phyloP scores from a whole-genome alignment of 768 basidiomycete genomes.

The Panellus pusillus region DNA sequence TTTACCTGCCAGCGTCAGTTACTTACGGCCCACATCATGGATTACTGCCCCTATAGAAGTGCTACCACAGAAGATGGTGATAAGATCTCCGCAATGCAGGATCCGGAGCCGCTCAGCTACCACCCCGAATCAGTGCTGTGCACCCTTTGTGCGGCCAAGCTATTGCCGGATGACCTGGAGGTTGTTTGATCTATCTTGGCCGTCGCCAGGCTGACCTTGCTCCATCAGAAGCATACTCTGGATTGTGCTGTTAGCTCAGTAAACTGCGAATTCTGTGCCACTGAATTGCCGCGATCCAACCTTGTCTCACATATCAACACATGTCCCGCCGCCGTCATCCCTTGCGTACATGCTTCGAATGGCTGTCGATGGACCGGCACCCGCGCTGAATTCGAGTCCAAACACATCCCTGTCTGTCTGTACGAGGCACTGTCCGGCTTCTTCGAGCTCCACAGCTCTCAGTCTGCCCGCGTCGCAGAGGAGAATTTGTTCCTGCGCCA shows the following conservation, averaged over 20 bases:
- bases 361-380: constrained; percentile 59
- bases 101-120: constrained; percentile 41
- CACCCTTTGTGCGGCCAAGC: constrained; percentile 35
- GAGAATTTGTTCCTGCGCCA: constrained; percentile 68
- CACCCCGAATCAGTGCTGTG: constrained; percentile 37
- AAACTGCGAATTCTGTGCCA: constrained; percentile 42
- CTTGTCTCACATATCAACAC: constrained; percentile 33
- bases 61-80: constrained; percentile 47
- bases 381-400: constrained; percentile 32
- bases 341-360: constrained; percentile 46
- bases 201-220: constrained; percentile 4
- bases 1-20: constrained; percentile 68
- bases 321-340: constrained; percentile 40
- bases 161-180: constrained; percentile 37
- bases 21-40: constrained; percentile 60
- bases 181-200: constrained; percentile 16
- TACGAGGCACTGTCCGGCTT: constrained; percentile 66
- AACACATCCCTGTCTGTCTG: constrained; percentile 47
- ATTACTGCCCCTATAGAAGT: constrained; percentile 58
- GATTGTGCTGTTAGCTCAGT: constrained; percentile 38
- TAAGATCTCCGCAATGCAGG: constrained; percentile 44
- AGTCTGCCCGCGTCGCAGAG: constrained; percentile 45
- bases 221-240: constrained; percentile 37
- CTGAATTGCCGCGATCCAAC: constrained; percentile 35
- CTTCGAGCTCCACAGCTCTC: constrained; percentile 43